Percentiles rank a stretch among this genome's conserved stretches.
phyloP scores from a whole-genome alignment of 306 rosid species.

The Cicer yamashitae region DNA sequence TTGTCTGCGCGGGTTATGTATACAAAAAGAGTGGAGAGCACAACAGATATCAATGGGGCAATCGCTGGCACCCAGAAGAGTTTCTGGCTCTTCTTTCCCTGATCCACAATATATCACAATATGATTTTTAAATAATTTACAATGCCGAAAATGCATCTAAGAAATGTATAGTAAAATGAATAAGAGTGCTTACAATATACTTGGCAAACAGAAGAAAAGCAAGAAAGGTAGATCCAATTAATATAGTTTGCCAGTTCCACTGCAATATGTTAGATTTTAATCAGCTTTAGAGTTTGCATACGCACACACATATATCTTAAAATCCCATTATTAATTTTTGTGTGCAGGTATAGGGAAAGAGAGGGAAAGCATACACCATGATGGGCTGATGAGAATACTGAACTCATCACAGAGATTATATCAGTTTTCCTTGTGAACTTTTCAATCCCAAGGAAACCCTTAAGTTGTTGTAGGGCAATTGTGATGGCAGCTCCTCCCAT shows the following conservation, averaged over 20 bases:
- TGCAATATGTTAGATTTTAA: conserved; percentile 54
- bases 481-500: conserved; percentile 99
- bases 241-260: conserved; percentile 98
- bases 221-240: conserved; percentile 71
- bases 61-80: conserved; percentile 96
- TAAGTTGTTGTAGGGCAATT: conserved; percentile 94
- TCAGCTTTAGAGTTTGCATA: conserved; percentile 34
- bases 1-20: conserved; percentile 82
- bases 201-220: conserved; percentile 67
- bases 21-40: conserved; percentile 81
- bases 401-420: conserved; percentile 74
- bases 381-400: conserved; percentile 70
- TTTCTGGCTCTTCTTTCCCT: conserved; percentile 85
- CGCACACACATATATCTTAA: neutral
- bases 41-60: conserved; percentile 84
- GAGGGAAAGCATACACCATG: conserved; percentile 72
- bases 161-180: conserved; percentile 16
- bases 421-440: conserved; percentile 84
- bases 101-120: conserved; percentile 39
- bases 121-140: conserved; percentile 44
- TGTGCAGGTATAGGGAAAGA: conserved; percentile 26
- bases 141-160: conserved; percentile 14
- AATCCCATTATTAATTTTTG: neutral
- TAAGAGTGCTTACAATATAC: conserved; percentile 66
- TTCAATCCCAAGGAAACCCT: conserved; percentile 87